These are phyloP conservation scores for Phragmites australis DNA, from an alignment of 176 grass and related monocot genomes.

Conservation along the genomic window DNA sequence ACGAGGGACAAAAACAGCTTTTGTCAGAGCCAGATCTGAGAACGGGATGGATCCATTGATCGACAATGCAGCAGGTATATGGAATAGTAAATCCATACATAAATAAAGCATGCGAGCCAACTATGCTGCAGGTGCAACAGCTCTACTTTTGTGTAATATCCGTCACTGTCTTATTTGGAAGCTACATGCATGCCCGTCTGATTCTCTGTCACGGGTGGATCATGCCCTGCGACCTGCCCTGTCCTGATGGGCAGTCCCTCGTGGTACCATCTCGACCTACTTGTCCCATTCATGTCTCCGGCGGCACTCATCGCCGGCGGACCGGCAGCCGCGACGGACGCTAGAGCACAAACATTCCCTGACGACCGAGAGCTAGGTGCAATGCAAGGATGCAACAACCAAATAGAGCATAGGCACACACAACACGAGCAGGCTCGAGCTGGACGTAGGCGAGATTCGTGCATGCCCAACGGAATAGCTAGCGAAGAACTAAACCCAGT, in stretches of 20 bases:
- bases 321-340: background rate
- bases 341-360: background rate
- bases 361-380: background rate
- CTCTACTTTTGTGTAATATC: background rate
- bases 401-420: too few species aligned
- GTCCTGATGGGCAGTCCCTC: too few species aligned
- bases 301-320: background rate
- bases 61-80: background rate
- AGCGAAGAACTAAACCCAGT: too few species aligned
- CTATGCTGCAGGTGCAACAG: background rate
- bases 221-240: background rate
- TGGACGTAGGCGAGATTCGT: too few species aligned
- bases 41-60: background rate
- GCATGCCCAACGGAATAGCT: too few species aligned
- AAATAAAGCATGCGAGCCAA: background rate
- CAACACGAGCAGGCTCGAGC: too few species aligned
- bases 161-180: too few species aligned
- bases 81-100: background rate
- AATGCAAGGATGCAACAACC: too few species aligned
- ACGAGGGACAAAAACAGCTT: background rate
- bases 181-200: too few species aligned
- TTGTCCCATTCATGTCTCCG: too few species aligned
- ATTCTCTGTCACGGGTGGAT: background rate
- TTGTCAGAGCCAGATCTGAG: constrained; percentile 6
- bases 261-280: background rate